Evolutionary conservation across 192 early-diverging fungal species (phyloP).

Genomic region (Powellomyces hirtus): DNA sequence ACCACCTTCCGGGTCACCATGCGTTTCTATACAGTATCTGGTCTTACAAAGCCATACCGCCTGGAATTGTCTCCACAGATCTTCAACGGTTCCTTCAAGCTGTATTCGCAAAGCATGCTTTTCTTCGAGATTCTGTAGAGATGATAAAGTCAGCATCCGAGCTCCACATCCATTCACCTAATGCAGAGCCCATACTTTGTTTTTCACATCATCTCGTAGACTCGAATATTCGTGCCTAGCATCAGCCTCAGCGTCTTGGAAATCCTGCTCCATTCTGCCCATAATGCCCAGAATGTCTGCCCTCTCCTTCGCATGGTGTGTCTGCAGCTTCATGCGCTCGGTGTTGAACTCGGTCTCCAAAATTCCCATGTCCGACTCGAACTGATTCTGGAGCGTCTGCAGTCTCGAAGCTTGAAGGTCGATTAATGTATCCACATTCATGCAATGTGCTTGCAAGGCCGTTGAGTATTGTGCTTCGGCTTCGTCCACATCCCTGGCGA

Average conservation of each 20-base stretch:
- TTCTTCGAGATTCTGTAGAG: constrained; percentile 55
- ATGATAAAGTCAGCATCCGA: background rate
- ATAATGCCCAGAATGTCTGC: constrained; percentile 58
- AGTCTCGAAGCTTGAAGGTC: constrained; percentile 52
- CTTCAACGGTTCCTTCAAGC: constrained; percentile 61
- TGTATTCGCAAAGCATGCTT: constrained; percentile 62
- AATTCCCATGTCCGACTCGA: constrained; percentile 46
- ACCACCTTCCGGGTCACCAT: too few species aligned
- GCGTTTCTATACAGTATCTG: too few species aligned
- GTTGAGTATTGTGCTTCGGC: constrained; percentile 56
- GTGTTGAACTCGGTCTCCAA: constrained; percentile 56
- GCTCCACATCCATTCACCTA: too few species aligned
- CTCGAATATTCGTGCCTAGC: constrained; percentile 61
- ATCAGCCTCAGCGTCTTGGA: constrained; percentile 59
- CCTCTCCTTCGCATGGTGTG: constrained; percentile 50
- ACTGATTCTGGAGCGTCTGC: constrained; percentile 42
- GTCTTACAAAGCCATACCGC: too few species aligned
- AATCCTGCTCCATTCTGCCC: constrained; percentile 53
- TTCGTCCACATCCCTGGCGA: constrained; percentile 44
- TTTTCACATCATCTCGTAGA: constrained; percentile 59
- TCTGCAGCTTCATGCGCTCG: constrained; percentile 49
- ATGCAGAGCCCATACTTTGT: constrained; percentile 46
- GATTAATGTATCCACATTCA: constrained; percentile 56
- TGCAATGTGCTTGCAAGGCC: constrained; percentile 54
- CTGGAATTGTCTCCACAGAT: constrained; percentile 60